Conservation (phyloP, 345 rosid species). For the Clarkia xantiana region DNA sequence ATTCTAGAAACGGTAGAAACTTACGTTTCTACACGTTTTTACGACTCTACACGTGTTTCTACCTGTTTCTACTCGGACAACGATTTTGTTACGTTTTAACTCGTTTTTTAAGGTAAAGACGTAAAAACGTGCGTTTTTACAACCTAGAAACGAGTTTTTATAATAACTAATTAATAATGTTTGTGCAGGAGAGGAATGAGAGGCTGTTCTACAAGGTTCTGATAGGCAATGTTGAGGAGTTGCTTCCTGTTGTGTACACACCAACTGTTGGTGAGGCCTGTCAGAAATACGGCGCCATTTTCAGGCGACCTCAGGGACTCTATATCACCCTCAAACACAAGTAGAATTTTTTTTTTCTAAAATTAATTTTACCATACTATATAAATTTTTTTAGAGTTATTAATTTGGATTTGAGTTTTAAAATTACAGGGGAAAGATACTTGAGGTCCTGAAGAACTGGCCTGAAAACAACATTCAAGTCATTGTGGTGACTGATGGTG, state of each 20-base stretch:
- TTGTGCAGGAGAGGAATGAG: slow-evolving; percentile 76
- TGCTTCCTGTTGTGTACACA: slow-evolving; percentile 86
- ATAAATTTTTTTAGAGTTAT: neutral
- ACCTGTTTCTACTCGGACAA: no score
- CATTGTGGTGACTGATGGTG: slow-evolving; percentile 96
- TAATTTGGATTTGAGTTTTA: slow-evolving; percentile 1
- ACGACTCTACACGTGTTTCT: no score
- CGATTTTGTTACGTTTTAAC: no score
- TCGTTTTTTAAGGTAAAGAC: no score
- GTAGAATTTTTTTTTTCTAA: slow-evolving; percentile 12
- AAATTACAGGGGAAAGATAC: slow-evolving; percentile 64
- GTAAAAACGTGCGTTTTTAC: no score
- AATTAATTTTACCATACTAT: neutral
- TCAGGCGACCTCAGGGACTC: slow-evolving; percentile 84
- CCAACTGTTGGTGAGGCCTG: slow-evolving; percentile 98
- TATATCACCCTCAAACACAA: slow-evolving; percentile 92
- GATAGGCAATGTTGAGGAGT: slow-evolving; percentile 81
- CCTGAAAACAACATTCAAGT: slow-evolving; percentile 85
- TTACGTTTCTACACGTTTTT: no score
- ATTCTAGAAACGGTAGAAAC: no score
- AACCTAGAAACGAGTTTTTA: neutral
- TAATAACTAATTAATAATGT: neutral
- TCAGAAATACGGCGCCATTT: slow-evolving; percentile 92
- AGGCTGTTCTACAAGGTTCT: slow-evolving; percentile 86
- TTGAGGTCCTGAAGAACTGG: slow-evolving; percentile 90